These are phyloP conservation scores for Botrytis aclada DNA, from an alignment of 2,329 filamentous ascomycete genomes.

Conservation along the genomic window DNA sequence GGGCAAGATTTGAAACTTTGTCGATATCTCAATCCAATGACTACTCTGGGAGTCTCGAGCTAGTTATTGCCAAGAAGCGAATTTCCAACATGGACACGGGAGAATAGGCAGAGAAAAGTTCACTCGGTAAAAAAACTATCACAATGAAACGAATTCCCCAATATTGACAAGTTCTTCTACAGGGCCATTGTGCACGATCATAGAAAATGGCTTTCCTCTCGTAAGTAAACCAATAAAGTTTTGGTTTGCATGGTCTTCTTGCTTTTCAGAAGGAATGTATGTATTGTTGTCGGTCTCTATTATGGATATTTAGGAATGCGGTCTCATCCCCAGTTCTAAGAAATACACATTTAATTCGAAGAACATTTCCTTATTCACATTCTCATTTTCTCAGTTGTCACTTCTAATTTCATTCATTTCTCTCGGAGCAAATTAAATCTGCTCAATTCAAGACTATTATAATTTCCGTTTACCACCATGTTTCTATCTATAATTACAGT, in stretches of 20 bases:
- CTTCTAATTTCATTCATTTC: neutral
- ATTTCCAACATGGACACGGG: neutral
- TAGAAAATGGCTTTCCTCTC: neutral
- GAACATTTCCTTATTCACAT: neutral
- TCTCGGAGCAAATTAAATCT: neutral
- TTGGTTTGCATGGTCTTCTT: neutral
- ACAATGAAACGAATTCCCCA: too few species aligned
- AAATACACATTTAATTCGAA: neutral
- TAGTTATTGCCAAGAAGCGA: neutral
- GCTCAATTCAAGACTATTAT: neutral
- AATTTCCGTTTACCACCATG: neutral
- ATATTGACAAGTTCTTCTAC: neutral
- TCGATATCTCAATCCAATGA: neutral
- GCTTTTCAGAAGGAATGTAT: neutral
- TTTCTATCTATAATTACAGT: neutral
- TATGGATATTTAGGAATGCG: neutral
- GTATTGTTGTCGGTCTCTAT: neutral
- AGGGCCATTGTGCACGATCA: neutral
- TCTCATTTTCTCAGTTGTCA: neutral
- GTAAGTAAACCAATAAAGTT: neutral
- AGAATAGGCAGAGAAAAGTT: neutral
- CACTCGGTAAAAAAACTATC: neutral
- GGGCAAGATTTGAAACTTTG: neutral
- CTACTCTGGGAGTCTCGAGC: neutral
- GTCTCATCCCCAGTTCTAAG: neutral